These are phyloP conservation scores for Vigna reflexopilosa DNA, from an alignment of 306 rosid genomes.

Conservation along the genomic window DNA sequence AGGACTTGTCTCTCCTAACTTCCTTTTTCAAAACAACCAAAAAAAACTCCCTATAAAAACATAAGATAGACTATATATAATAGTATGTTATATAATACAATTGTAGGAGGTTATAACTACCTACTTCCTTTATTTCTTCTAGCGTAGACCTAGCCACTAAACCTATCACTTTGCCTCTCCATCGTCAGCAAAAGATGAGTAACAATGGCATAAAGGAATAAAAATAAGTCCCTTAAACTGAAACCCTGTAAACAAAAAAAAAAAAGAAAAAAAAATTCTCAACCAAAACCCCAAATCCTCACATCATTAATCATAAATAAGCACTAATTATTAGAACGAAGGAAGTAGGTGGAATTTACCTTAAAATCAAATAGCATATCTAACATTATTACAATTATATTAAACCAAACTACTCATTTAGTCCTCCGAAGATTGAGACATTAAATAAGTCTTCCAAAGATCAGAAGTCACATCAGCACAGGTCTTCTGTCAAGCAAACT, in stretches of 20 bases:
- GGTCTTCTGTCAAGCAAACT: neutral
- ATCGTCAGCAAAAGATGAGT: too few relatives aligned
- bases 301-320: neutral
- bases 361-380: neutral
- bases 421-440: neutral
- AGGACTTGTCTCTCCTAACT: too few relatives aligned
- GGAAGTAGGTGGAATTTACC: neutral
- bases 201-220: neutral
- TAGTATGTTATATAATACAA: too few relatives aligned
- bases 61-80: too few relatives aligned
- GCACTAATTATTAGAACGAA: slow-evolving; percentile 7
- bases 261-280: too few relatives aligned
- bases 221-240: neutral
- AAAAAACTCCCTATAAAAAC: too few relatives aligned
- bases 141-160: too few relatives aligned
- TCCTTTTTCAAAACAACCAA: too few relatives aligned
- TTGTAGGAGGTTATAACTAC: too few relatives aligned
- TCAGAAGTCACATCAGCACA: neutral
- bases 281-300: neutral
- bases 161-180: too few relatives aligned
- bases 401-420: neutral
- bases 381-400: neutral
- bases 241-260: neutral
- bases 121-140: too few relatives aligned
- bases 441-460: slow-evolving; percentile 3